Percentiles rank a stretch among this genome's conserved stretches.
Conservation (phyloP, 2,329 filamentous ascomycete species). For the Xylariaceae sp. region DNA sequence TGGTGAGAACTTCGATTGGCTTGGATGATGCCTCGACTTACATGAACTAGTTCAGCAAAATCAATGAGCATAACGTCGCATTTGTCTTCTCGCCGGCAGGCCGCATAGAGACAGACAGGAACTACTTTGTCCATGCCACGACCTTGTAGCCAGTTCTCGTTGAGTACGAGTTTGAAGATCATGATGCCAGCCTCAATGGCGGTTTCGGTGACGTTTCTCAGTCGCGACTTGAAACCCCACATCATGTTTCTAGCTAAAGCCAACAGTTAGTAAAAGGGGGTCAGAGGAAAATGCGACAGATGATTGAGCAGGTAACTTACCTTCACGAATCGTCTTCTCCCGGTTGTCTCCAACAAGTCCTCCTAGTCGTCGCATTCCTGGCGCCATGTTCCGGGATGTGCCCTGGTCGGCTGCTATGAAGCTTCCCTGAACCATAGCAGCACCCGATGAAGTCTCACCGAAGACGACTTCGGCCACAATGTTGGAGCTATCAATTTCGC, state of each 20-base stretch:
- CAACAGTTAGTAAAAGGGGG: constrained; percentile 1
- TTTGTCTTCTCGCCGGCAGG: constrained; percentile 70
- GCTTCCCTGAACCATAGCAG: constrained; percentile 84
- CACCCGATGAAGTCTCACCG: constrained; percentile 78
- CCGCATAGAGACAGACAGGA: constrained; percentile 86
- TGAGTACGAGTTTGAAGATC: constrained; percentile 70
- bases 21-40: constrained; percentile 15
- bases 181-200: constrained; percentile 62
- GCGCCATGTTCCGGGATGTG: constrained; percentile 62
- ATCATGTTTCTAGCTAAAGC: constrained; percentile 48
- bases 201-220: constrained; percentile 53
- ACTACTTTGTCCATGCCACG: constrained; percentile 79
- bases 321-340: constrained; percentile 55
- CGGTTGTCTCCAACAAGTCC: constrained; percentile 50
- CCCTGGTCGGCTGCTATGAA: constrained; percentile 83
- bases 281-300: background rate
- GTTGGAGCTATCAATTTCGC: constrained; percentile 75
- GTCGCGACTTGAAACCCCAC: constrained; percentile 56
- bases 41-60: constrained; percentile 70
- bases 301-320: constrained; percentile 13
- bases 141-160: constrained; percentile 76
- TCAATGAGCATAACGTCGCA: constrained; percentile 94
- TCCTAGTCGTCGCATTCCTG: constrained; percentile 56
- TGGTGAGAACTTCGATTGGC: background rate
- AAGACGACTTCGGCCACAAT: constrained; percentile 92